Evolutionary conservation across 2,329 filamentous ascomycete genomes (phyloP), one percentile per base, ranked within the genome.

Genomic region (Trichoderma breve): DNA sequence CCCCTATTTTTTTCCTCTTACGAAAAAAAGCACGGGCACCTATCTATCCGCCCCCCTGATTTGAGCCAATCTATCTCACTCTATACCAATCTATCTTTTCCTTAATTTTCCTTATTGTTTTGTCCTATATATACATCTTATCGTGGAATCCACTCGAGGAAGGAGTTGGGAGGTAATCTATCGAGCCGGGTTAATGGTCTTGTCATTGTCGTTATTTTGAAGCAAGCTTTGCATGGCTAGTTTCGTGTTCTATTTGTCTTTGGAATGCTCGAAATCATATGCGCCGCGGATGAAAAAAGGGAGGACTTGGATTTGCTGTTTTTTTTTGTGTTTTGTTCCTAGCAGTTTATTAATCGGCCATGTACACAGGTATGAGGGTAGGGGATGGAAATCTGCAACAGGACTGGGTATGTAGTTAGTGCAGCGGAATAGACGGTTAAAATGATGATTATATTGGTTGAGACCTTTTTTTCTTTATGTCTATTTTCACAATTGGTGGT

Each of bases 1-100:
- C 77, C 76, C 76, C 75, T 74, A 71, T 32, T 57, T 28, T 47
- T 47, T 15, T 21, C 7, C 6, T 7, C 18, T 11, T 11, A 15
- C 15, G 12, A n/a, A 62, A n/a, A 62, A 70, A 60, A 61, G 43
- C 63, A 43, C 26, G 63, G 61, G 62, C 53, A 32, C 26, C 34
- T 51, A 61, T 67, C 36, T 43, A 64, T 14, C 43, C 21, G 32
- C 43, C 51, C 18, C 47, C 39, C 32, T 32, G 60, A 32, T 28
- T 61, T 43, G 32, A 57, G 58, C 18, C 57, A 24, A 18, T 14
- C 36, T n/a, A 60, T 34, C 57, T 53, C 36, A 39, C 4, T 66
- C 47, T 39, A 58, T 47, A 57, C 51, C 24, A 21, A 61, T 26
- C 18, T 30, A 61, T 34, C 57, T 24, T 58, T 58, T 32, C 21